Evolutionary conservation across 352 stramenopile genomes (phyloP), one percentile per base, ranked within the genome.

Genomic region (Globisporangium rhizosaccharum): DNA sequence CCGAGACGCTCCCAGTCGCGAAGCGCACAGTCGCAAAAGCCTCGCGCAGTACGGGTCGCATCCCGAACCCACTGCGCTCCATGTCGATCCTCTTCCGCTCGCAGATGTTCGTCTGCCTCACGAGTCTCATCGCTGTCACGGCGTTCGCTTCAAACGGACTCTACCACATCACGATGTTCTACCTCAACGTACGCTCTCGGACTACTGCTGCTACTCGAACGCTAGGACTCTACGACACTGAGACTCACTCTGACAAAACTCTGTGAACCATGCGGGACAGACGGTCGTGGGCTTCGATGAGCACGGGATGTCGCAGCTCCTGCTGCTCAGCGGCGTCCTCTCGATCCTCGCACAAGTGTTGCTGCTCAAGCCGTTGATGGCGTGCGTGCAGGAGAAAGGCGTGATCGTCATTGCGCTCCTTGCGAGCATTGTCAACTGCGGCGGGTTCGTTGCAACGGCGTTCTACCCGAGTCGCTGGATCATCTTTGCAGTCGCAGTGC

Each of bases 81-180:
- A 85, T 90, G 71, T 58, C 76, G 10, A 92, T 89, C 56, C 73
- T 92, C 11, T 73, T 79, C n/a, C 76, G 80, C 1, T 69, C 81
- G 9, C 55, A 75, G 56, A 69, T 90, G 18, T 90, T 90, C 50
- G 75, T 80, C 45, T 67, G 76, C 5, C 65, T 92, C 30, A 90
- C 76, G 7, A 67, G 61, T 25, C 65, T 92, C 59, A 88, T 92
- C 46, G 79, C 72, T 18, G 63, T 90, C 60, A 90, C 79, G 37
- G 79, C 53, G 10, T 92, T 90, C 45, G 76, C 85, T n/a, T 57
- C 67, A 44, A 79, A 73, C 20, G 80, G 79, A 9, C 62, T 82
- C 49, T 79, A 67, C 42, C 78, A 88, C 51, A 88, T 88, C 51
- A 75, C 74, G 30, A 70, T 77, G 20, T 92, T 88, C 66, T 90